Percentiles rank a stretch among this genome's conserved stretches.
These are phyloP conservation scores for Wickerhamomyces ciferrii DNA, from an alignment of 805 yeast genomes.

Conservation along the genomic window DNA sequence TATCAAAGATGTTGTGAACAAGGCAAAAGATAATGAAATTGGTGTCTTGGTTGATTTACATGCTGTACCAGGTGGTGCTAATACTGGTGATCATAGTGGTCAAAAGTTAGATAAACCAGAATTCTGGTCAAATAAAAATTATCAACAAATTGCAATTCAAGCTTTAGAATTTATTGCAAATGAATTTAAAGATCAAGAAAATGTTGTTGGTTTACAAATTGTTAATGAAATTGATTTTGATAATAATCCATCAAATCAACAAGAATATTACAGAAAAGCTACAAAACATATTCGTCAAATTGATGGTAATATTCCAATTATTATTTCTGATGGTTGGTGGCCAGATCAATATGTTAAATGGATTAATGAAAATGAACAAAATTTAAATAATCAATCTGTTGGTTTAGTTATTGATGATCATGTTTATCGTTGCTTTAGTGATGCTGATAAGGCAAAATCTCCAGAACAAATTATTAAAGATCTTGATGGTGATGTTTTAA, in stretches of 20 bases:
- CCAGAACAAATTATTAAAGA: slow-evolving; percentile 62
- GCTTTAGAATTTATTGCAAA: slow-evolving; percentile 55
- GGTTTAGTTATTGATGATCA: slow-evolving; percentile 83
- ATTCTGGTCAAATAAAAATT: slow-evolving; percentile 50
- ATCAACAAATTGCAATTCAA: slow-evolving; percentile 41
- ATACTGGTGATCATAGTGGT: slow-evolving; percentile 82
- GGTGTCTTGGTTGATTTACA: slow-evolving; percentile 82
- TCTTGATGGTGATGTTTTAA: slow-evolving; percentile 43
- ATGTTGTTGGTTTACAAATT: slow-evolving; percentile 77
- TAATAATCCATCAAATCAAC: slow-evolving; percentile 45
- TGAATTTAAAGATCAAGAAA: slow-evolving; percentile 53
- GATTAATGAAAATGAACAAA: slow-evolving; percentile 39
- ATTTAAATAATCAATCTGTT: slow-evolving; percentile 28
- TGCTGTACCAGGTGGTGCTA: slow-evolving; percentile 92
- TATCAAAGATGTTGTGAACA: slow-evolving; percentile 48
- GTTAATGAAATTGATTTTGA: slow-evolving; percentile 79
- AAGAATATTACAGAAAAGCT: slow-evolving; percentile 62
- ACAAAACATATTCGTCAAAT: slow-evolving; percentile 49
- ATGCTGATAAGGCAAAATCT: slow-evolving; percentile 57
- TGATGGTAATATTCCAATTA: slow-evolving; percentile 57
- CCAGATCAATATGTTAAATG: slow-evolving; percentile 71
- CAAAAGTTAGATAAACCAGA: slow-evolving; percentile 50
- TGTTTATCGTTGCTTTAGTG: slow-evolving; percentile 81
- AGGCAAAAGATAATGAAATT: slow-evolving; percentile 58
- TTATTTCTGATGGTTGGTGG: slow-evolving; percentile 95